Evolutionary conservation across 1,139 yeast species (phyloP).

Genomic region (Nakaseomyces uthaithaninus): DNA sequence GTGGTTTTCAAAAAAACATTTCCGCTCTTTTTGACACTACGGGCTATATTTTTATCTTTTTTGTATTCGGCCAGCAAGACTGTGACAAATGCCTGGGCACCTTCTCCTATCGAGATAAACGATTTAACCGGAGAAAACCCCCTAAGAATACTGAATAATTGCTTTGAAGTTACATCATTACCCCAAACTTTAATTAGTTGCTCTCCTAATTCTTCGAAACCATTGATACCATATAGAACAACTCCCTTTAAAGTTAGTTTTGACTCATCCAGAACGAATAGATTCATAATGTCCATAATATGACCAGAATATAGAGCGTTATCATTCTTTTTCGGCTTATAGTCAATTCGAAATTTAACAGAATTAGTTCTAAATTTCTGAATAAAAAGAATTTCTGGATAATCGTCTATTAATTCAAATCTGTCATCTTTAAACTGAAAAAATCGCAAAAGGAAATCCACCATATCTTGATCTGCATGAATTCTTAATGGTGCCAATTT

Average conservation of each 20-base stretch:
- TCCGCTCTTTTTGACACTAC: slow-evolving; percentile 74
- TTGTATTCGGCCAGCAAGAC: slow-evolving; percentile 77
- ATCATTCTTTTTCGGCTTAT: slow-evolving; percentile 73
- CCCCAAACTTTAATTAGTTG: slow-evolving; percentile 66
- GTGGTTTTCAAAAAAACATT: slow-evolving; percentile 70
- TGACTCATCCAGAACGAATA: slow-evolving; percentile 83
- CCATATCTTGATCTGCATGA: slow-evolving; percentile 87
- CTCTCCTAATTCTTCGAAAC: slow-evolving; percentile 52
- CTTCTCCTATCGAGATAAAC: slow-evolving; percentile 67
- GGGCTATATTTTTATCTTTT: slow-evolving; percentile 60
- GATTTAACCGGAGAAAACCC: slow-evolving; percentile 82
- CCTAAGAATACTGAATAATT: slow-evolving; percentile 67
- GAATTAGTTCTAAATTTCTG: slow-evolving; percentile 60
- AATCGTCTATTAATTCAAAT: slow-evolving; percentile 47
- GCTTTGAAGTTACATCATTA: slow-evolving; percentile 76
- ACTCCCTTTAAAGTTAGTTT: slow-evolving; percentile 55
- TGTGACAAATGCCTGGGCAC: slow-evolving; percentile 63
- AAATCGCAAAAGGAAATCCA: slow-evolving; percentile 74
- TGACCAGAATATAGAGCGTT: slow-evolving; percentile 69
- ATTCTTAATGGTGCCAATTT: slow-evolving; percentile 65
- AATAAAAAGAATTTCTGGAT: slow-evolving; percentile 55
- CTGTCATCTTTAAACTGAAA: slow-evolving; percentile 71
- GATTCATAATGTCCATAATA: slow-evolving; percentile 76
- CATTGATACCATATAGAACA: slow-evolving; percentile 66
- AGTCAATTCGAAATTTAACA: slow-evolving; percentile 66